Evolutionary conservation across 2,329 filamentous ascomycete genomes (phyloP).

Genomic region (Penicillium sp.): DNA sequence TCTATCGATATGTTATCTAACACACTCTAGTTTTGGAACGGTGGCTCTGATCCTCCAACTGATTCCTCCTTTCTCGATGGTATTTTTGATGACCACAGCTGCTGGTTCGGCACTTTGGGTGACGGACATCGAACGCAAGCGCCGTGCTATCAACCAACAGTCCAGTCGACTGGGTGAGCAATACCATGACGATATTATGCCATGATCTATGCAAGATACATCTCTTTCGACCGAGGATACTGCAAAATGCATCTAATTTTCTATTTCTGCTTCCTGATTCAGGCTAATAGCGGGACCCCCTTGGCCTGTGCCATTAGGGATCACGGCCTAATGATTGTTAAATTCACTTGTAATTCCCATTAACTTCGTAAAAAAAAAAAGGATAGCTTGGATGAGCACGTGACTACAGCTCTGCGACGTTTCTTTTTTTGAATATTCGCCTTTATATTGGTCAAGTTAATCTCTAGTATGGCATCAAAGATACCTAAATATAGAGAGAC

Average conservation of each 20-base stretch:
- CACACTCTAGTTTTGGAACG: slow-evolving; percentile 66
- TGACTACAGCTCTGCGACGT: background rate
- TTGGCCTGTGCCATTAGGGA: background rate
- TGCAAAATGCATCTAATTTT: background rate
- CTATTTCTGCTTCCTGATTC: background rate
- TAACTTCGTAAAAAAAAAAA: background rate
- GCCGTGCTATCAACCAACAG: slow-evolving; percentile 23
- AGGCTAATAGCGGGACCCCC: background rate
- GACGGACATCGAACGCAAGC: slow-evolving; percentile 67
- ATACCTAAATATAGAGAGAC: background rate
- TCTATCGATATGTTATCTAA: background rate
- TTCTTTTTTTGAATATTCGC: too few species aligned
- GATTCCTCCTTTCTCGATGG: slow-evolving; percentile 87
- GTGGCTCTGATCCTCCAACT: slow-evolving; percentile 80
- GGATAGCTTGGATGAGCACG: background rate
- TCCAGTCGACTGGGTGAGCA: slow-evolving; percentile 23
- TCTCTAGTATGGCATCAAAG: background rate
- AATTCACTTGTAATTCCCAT: background rate
- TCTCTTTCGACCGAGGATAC: background rate
- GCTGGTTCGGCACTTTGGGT: slow-evolving; percentile 85
- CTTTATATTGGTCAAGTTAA: too few species aligned
- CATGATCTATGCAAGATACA: slow-evolving; percentile 12
- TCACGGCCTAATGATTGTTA: background rate
- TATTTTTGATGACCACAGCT: slow-evolving; percentile 86
- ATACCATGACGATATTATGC: slow-evolving; percentile 40